Evolutionary conservation across 805 yeast genomes (phyloP).

Genomic region (Candida bentonensis): DNA sequence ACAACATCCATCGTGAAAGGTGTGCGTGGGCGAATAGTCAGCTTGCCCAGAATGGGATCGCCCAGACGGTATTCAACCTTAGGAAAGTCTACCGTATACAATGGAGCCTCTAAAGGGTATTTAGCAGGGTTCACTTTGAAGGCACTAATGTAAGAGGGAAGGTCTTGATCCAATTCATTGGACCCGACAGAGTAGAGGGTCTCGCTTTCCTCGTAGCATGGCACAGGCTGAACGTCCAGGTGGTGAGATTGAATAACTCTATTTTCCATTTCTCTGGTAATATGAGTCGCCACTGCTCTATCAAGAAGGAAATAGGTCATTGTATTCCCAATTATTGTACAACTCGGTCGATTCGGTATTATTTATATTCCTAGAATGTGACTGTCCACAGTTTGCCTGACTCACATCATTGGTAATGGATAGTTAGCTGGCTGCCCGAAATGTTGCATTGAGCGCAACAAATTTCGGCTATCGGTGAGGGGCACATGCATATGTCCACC

Average conservation of each 20-base stretch:
- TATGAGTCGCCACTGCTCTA: not conserved
- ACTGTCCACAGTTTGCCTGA: too few relatives aligned
- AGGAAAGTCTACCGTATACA: not conserved
- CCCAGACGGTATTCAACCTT: not conserved
- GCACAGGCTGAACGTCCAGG: not conserved
- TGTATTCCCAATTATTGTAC: too few relatives aligned
- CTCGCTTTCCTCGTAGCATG: not conserved
- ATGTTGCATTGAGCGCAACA: too few relatives aligned
- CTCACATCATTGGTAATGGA: too few relatives aligned
- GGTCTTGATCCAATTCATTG: not conserved
- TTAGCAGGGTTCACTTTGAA: not conserved
- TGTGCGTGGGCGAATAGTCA: not conserved
- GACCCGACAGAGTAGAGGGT: not conserved
- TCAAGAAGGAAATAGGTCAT: not conserved
- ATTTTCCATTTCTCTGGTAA: not conserved
- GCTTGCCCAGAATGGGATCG: not conserved
- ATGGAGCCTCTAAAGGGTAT: not conserved
- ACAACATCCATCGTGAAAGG: not conserved
- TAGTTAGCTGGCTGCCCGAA: too few relatives aligned
- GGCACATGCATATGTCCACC: too few relatives aligned
- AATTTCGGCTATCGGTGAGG: too few relatives aligned
- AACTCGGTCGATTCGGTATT: too few relatives aligned
- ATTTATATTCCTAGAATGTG: too few relatives aligned
- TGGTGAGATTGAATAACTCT: not conserved
- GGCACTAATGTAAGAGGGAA: not conserved